Conservation (phyloP, 1,139 yeast species). For the Kluyveromyces sp. region DNA sequence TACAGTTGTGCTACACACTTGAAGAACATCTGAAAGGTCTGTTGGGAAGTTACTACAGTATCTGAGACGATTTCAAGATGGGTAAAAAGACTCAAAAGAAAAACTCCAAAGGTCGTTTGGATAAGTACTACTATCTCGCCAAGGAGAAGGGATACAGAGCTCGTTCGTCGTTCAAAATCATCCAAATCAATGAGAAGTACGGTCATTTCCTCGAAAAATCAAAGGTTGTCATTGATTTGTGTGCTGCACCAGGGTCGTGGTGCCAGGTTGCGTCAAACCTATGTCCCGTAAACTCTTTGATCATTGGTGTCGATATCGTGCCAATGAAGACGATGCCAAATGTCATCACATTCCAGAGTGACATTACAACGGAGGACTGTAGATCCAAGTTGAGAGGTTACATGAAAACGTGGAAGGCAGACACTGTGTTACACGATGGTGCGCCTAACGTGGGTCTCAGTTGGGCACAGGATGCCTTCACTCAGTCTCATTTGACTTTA, state of each 20-base stretch:
- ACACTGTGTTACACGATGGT: constrained; percentile 97
- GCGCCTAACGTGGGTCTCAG: constrained; percentile 99
- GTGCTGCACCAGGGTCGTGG: constrained; percentile 99
- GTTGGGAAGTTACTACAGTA: too few species aligned
- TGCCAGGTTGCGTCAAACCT: constrained; percentile 95
- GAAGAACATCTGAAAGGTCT: too few species aligned
- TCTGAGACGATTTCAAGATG: constrained; percentile 36
- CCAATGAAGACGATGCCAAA: constrained; percentile 94
- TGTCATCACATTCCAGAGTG: constrained; percentile 89
- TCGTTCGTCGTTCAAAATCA: constrained; percentile 93
- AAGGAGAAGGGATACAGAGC: constrained; percentile 98
- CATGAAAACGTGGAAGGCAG: constrained; percentile 98
- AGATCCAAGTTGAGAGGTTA: constrained; percentile 88
- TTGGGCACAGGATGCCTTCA: constrained; percentile 98
- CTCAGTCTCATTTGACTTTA: constrained; percentile 91
- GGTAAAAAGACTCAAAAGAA: constrained; percentile 88
- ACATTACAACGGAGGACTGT: constrained; percentile 97
- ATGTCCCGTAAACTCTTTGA: constrained; percentile 87
- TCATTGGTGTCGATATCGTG: constrained; percentile 96
- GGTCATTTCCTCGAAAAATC: constrained; percentile 93
- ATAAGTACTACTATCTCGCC: constrained; percentile 90
- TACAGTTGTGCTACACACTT: too few species aligned
- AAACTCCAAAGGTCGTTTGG: constrained; percentile 98
- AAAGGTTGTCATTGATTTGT: constrained; percentile 93
- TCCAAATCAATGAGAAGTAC: constrained; percentile 92